Evolutionary conservation across 129 eudicot species (phyloP).

Genomic region (Flaveria linearis): DNA sequence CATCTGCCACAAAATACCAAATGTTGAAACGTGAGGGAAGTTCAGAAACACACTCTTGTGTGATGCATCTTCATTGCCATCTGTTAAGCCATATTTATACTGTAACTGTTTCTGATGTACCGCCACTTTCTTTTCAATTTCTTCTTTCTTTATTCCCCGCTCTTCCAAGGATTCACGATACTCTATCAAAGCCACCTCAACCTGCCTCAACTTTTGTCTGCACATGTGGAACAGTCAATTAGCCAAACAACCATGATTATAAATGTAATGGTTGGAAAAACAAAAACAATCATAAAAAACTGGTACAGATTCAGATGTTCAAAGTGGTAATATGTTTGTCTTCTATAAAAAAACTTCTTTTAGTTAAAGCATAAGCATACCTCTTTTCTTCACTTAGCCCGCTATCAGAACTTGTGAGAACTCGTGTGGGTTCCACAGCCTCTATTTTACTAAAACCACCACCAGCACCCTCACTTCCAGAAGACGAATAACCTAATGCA

Average conservation of each 20-base stretch:
- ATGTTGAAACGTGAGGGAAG: conserved; percentile 4
- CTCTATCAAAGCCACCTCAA: conserved; percentile 90
- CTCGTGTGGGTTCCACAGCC: conserved; percentile 44
- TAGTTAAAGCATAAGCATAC: conserved; percentile 36
- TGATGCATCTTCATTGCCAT: conserved; percentile 47
- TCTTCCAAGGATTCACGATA: conserved; percentile 92
- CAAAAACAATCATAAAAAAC: no score
- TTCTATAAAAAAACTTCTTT: neutral
- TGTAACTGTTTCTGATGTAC: conserved; percentile 54
- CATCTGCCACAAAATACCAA: neutral
- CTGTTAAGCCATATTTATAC: conserved; percentile 65
- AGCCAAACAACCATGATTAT: conserved; percentile 19
- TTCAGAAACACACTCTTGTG: conserved; percentile 54
- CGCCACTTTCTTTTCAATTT: conserved; percentile 81
- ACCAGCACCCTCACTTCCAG: conserved; percentile 87
- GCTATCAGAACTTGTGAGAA: conserved; percentile 54
- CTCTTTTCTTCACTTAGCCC: conserved; percentile 86
- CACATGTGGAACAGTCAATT: conserved; percentile 11
- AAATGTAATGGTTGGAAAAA: no score
- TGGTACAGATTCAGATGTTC: neutral
- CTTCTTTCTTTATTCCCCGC: conserved; percentile 63
- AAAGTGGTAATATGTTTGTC: neutral
- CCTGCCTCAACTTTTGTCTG: conserved; percentile 84
- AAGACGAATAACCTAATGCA: conserved; percentile 84
- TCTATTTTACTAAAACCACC: conserved; percentile 46